Evolutionary conservation across 1,139 yeast genomes (phyloP).

Genomic region (Saccharomyces hybrid): DNA sequence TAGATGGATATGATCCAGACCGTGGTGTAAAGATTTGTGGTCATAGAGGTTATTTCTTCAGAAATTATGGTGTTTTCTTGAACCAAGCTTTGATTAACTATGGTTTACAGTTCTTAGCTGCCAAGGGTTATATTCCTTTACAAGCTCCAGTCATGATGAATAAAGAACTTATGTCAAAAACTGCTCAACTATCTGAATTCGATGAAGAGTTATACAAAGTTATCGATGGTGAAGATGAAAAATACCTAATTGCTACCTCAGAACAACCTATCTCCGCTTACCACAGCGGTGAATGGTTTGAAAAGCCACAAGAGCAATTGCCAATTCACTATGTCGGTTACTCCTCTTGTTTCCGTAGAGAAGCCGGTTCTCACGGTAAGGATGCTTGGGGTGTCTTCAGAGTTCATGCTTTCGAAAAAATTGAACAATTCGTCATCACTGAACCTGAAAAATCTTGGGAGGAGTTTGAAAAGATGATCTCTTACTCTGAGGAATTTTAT

Average conservation of each 20-base stretch:
- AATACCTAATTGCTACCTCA: constrained; percentile 94
- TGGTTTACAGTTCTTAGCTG: constrained; percentile 77
- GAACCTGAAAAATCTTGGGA: constrained; percentile 98
- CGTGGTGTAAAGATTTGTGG: constrained; percentile 98
- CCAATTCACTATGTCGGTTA: constrained; percentile 96
- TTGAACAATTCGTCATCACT: constrained; percentile 90
- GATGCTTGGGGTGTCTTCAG: constrained; percentile 99
- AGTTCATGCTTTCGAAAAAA: constrained; percentile 96
- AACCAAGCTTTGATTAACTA: constrained; percentile 97
- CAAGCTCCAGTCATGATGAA: constrained; percentile 99
- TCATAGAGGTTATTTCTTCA: constrained; percentile 95
- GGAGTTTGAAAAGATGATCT: constrained; percentile 94
- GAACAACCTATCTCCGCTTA: constrained; percentile 99
- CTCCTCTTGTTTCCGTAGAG: constrained; percentile 98
- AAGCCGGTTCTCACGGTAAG: constrained; percentile 98
- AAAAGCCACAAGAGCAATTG: constrained; percentile 91
- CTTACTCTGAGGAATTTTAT: constrained; percentile 85
- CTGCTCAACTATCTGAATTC: constrained; percentile 95
- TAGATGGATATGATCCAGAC: constrained; percentile 97
- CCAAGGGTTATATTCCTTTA: constrained; percentile 76
- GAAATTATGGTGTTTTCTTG: constrained; percentile 91
- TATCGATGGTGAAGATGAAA: constrained; percentile 93
- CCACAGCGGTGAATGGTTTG: constrained; percentile 98
- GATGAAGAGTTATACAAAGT: constrained; percentile 98
- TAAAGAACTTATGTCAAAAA: constrained; percentile 98